phyloP scores from a whole-genome alignment of 1,139 yeast genomes.

The Pichia sp. region DNA sequence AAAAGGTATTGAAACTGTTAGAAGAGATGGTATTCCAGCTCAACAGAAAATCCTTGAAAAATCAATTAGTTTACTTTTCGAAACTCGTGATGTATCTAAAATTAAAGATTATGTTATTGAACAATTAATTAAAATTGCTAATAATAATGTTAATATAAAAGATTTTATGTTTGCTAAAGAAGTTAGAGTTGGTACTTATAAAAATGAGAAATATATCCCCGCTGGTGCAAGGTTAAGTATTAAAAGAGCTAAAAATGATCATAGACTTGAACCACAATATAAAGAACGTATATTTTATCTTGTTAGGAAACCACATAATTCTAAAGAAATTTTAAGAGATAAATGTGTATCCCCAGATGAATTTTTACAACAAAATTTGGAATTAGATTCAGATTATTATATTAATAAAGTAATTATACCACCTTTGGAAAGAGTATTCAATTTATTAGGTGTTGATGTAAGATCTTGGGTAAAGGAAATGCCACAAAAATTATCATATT shows the following conservation, averaged over 20 bases:
- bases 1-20: conserved; percentile 88
- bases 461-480: conserved; percentile 71
- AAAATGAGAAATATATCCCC: conserved; percentile 64
- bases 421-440: conserved; percentile 79
- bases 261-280: conserved; percentile 76
- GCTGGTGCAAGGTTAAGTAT: conserved; percentile 85
- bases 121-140: conserved; percentile 60
- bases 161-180: conserved; percentile 93
- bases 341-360: conserved; percentile 76
- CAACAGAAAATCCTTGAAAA: conserved; percentile 78
- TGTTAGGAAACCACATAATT: conserved; percentile 57
- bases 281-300: conserved; percentile 83
- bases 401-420: conserved; percentile 79
- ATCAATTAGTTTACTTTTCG: conserved; percentile 60
- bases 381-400: conserved; percentile 76
- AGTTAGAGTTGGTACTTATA: conserved; percentile 78
- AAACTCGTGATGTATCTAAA: conserved; percentile 58
- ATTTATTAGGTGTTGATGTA: conserved; percentile 74
- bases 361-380: conserved; percentile 41
- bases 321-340: conserved; percentile 61
- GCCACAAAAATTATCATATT: conserved; percentile 36
- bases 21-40: conserved; percentile 93
- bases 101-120: conserved; percentile 58
- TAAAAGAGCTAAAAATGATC: conserved; percentile 54
- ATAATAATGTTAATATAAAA: conserved; percentile 56